Base-by-base conservation (phyloP, 2,329 filamentous ascomycete species). In the Xylariomycetidae sp. region DNA sequence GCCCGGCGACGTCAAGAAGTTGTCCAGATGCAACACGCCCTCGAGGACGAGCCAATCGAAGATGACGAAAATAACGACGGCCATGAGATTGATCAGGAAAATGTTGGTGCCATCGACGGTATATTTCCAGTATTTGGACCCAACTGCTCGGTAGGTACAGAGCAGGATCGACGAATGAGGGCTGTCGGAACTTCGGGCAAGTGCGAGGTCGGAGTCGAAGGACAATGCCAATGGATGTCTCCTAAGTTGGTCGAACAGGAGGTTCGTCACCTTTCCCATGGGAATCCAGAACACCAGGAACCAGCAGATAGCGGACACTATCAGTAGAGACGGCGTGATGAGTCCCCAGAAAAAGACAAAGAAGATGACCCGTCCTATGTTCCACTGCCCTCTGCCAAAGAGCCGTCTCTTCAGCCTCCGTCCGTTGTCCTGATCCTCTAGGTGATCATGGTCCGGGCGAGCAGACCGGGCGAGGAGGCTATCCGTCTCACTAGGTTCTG, bases 31-130 rank as follows among this genome's bases (percentile, higher is more conserved):
- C 22, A 96, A 61, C 4, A 77, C 61, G 12, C 79, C 67, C 20
- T 79, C 73, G 17, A 98, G 68, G 16, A 98, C 70, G 39, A 79
- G 79, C 71, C 90, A 96, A 66, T 98, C 92, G 45, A 94, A 77
- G 42, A 98, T 93, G 52, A 90, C 85, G 54, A 98, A 95, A 16
- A 85, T 66, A n/a, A 98, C 92, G 13, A 98, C 76, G 10, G 79
- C 83, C 65, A 96, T 86, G 37, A 98, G 74, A 58, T 98, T 98
- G 68, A 98, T 95, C 46, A 98, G 77, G 64, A 98, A 96, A 55
- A 98, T 94, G 63, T 98, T 98, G 40, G 92, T 98, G 35, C 92
- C 93, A 55, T 98, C 92, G 38, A 98, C 72, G 4, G 92, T 98
- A 63, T 98, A 98, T 64, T 98, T 98, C 90, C 93, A 98, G 67